Evolutionary conservation across 495 filamentous ascomycete genomes (phyloP).

Genomic region (Aspergillus heteromorphus): DNA sequence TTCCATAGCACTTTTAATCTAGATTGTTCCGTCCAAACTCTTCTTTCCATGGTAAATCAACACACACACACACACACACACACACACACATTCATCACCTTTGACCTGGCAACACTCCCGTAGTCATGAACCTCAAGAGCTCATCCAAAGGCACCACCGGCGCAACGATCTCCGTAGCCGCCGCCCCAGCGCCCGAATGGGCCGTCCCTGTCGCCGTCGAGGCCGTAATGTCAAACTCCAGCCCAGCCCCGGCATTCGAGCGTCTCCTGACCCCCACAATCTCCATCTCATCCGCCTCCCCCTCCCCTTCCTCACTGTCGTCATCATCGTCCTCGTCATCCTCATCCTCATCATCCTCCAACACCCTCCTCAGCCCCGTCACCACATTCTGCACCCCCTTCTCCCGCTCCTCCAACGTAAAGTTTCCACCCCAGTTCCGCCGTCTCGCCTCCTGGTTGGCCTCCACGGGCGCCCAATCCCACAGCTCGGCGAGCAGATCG

Average conservation of each 20-base stretch:
- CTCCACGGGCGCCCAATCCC: slow-evolving; percentile 47
- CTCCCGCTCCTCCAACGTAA: slow-evolving; percentile 64
- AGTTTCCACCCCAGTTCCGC: slow-evolving; percentile 55
- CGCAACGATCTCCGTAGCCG: slow-evolving; percentile 27
- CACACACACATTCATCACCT: too few species aligned
- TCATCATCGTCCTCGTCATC: slow-evolving; percentile 49
- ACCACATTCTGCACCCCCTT: slow-evolving; percentile 63
- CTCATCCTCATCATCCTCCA: slow-evolving; percentile 52
- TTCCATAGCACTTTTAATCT: slow-evolving; percentile 12
- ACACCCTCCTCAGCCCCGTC: slow-evolving; percentile 55
- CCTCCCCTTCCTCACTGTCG: slow-evolving; percentile 43
- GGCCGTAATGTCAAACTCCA: slow-evolving; percentile 43
- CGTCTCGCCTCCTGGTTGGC: slow-evolving; percentile 46
- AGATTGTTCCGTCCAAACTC: neutral
- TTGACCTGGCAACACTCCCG: slow-evolving; percentile 37
- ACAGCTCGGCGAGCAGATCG: slow-evolving; percentile 36
- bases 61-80: too few species aligned
- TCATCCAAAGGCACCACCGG: slow-evolving; percentile 40
- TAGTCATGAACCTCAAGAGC: slow-evolving; percentile 53
- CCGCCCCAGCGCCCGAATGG: slow-evolving; percentile 2
- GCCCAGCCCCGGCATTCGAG: slow-evolving; percentile 23
- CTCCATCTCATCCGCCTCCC: slow-evolving; percentile 51
- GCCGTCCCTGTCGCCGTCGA: too few species aligned
- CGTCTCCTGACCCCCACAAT: slow-evolving; percentile 36
- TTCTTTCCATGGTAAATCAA: slow-evolving; percentile 1